Conservation (phyloP, 768 basidiomycete genomes). For the Lactarius akahatsu region DNA sequence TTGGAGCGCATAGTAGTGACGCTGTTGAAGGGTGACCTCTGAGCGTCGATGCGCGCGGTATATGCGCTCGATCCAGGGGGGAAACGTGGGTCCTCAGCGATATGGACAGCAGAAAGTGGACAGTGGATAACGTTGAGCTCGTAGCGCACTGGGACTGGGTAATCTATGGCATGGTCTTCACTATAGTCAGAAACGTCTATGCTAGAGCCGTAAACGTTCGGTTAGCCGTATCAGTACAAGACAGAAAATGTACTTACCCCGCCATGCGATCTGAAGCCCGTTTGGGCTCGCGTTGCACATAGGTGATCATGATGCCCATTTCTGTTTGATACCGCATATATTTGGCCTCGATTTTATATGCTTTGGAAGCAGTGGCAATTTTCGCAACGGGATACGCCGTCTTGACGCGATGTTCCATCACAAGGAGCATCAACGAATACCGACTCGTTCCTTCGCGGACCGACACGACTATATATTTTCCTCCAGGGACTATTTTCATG, state of each 20-base stretch:
- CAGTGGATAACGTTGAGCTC: slow-evolving; percentile 26
- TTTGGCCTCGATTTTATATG: slow-evolving; percentile 28
- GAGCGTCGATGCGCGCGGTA: slow-evolving; percentile 14
- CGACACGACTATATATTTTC: slow-evolving; percentile 27
- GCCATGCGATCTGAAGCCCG: slow-evolving; percentile 14
- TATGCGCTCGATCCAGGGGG: slow-evolving; percentile 25
- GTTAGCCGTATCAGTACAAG: not conserved
- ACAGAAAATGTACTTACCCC: slow-evolving; percentile 6
- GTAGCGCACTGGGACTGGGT: slow-evolving; percentile 26
- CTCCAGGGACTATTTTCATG: slow-evolving; percentile 30
- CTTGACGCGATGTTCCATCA: slow-evolving; percentile 30
- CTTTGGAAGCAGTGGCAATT: slow-evolving; percentile 14
- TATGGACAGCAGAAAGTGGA: slow-evolving; percentile 22
- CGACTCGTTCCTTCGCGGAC: slow-evolving; percentile 17
- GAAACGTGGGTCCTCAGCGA: slow-evolving; percentile 27
- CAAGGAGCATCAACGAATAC: slow-evolving; percentile 25
- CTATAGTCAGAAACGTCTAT: slow-evolving; percentile 27
- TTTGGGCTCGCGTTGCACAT: slow-evolving; percentile 26
- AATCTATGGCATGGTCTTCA: slow-evolving; percentile 25
- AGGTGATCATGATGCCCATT: slow-evolving; percentile 28
- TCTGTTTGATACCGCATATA: slow-evolving; percentile 19
- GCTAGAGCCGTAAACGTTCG: slow-evolving; percentile 1
- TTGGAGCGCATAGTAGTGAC: slow-evolving; percentile 23
- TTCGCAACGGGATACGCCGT: slow-evolving; percentile 28
- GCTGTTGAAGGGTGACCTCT: slow-evolving; percentile 13